Percentiles rank a stretch among this genome's conserved stretches.
Conservation (phyloP, 169 alveolate species). For the Cryptosporidium sp. region DNA sequence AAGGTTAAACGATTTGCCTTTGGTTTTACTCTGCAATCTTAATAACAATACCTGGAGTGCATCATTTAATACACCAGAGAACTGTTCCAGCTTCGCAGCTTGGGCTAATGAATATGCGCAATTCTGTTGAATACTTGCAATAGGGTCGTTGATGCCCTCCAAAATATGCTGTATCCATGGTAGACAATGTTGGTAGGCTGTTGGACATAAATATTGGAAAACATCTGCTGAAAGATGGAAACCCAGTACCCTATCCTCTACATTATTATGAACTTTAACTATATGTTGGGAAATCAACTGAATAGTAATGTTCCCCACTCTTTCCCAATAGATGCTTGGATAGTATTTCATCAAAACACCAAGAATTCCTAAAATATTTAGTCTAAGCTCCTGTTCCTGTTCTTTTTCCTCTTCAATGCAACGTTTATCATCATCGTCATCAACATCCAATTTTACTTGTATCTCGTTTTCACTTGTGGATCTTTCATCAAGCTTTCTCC, state of each 20-base stretch:
- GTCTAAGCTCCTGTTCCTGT: constrained; percentile 74
- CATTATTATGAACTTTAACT: constrained; percentile 44
- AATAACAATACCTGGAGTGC: constrained; percentile 51
- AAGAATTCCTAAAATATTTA: constrained; percentile 45
- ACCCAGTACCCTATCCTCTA: constrained; percentile 63
- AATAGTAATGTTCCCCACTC: constrained; percentile 52
- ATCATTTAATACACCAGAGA: constrained; percentile 35
- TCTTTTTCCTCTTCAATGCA: constrained; percentile 72
- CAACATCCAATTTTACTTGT: constrained; percentile 27
- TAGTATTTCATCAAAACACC: constrained; percentile 70
- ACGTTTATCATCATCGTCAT: constrained; percentile 70
- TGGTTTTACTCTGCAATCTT: constrained; percentile 42
- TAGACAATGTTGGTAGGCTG: constrained; percentile 62
- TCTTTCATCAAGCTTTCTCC: constrained; percentile 68
- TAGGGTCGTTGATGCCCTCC: constrained; percentile 71
- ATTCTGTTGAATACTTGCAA: constrained; percentile 74
- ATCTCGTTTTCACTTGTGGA: background rate
- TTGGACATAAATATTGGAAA: constrained; percentile 70
- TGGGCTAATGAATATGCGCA: constrained; percentile 73
- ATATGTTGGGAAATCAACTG: constrained; percentile 67
- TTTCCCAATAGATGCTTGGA: constrained; percentile 60
- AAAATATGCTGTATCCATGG: constrained; percentile 67
- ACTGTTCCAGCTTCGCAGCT: constrained; percentile 64
- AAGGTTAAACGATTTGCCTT: constrained; percentile 66
- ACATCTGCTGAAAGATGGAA: constrained; percentile 72